phyloP scores from a whole-genome alignment of 495 filamentous ascomycete genomes.

The Patellaria atrata region DNA sequence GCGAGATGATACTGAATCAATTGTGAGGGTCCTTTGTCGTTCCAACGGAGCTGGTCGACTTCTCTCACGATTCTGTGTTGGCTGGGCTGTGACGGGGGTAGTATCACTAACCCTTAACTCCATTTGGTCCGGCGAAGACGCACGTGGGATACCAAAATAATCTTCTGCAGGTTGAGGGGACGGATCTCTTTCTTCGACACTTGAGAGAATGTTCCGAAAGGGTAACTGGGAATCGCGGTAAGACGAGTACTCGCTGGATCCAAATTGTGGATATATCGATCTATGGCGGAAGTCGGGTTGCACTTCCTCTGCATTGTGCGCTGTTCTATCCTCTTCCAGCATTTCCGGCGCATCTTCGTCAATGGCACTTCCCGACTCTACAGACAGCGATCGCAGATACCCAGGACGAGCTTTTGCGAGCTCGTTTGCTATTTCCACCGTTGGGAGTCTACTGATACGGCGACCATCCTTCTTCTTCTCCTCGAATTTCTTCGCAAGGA shows the following conservation, averaged over 20 bases:
- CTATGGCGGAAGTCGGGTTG: constrained; percentile 8
- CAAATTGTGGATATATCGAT: constrained; percentile 15
- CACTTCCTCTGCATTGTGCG: constrained; percentile 24
- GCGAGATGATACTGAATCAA: constrained; percentile 37
- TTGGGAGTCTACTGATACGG: constrained; percentile 73
- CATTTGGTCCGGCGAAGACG: constrained; percentile 36
- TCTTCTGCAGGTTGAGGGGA: constrained; percentile 18
- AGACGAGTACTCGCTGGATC: constrained; percentile 6
- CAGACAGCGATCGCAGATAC: constrained; percentile 49
- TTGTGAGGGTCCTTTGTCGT: constrained; percentile 18
- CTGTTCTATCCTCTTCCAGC: constrained; percentile 22
- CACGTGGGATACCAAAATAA: constrained; percentile 32
- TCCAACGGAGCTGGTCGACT: constrained; percentile 26
- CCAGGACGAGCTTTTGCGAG: constrained; percentile 53
- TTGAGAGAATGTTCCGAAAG: constrained; percentile 12
- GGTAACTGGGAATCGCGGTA: constrained; percentile 11
- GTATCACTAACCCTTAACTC: constrained; percentile 18
- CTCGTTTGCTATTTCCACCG: constrained; percentile 64
- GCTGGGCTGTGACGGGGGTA: constrained; percentile 15
- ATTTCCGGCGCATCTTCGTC: constrained; percentile 28
- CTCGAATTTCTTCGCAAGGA: constrained; percentile 76
- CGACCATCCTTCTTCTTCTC: constrained; percentile 50
- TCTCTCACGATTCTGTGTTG: constrained; percentile 18
- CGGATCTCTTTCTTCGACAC: constrained; percentile 21
- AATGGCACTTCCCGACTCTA: constrained; percentile 27